Conservation (phyloP, 441 rosid species). For the Euphorbia corollata region DNA sequence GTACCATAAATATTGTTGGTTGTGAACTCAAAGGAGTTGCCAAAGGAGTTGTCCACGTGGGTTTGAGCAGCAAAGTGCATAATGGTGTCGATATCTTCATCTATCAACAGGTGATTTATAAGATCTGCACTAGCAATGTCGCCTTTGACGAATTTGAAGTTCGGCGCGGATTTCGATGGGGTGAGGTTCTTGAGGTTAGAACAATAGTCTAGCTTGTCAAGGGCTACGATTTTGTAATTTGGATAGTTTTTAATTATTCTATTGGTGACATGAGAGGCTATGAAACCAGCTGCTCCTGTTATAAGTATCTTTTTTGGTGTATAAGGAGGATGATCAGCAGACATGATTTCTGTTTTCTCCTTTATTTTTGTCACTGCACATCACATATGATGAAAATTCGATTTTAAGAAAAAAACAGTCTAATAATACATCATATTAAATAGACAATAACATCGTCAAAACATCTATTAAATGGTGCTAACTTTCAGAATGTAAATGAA, state of each 20-base stretch:
- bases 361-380: conserved; percentile 1
- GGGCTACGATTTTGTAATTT: conserved; percentile 4
- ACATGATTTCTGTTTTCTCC: not conserved
- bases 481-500: too few relatives aligned
- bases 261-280: conserved; percentile 12
- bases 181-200: conserved; percentile 5
- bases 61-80: conserved; percentile 14
- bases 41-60: conserved; percentile 11
- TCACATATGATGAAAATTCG: not conserved
- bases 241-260: conserved; percentile 1
- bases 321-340: not conserved
- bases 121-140: conserved; percentile 9
- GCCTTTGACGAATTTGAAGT: conserved; percentile 7
- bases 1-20: conserved; percentile 8
- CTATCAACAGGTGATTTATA: not conserved
- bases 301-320: conserved; percentile 7
- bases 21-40: conserved; percentile 5
- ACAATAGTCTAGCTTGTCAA: conserved; percentile 11
- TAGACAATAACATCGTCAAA: not conserved
- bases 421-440: not conserved
- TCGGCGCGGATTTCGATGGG: conserved; percentile 1
- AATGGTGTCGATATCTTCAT: conserved; percentile 8
- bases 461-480: too few relatives aligned
- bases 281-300: conserved; percentile 12
- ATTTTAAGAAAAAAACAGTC: too few relatives aligned